These are phyloP conservation scores for Pestalotiopsis sp. DNA, from an alignment of 2,329 filamentous ascomycete species.

Conservation along the genomic window DNA sequence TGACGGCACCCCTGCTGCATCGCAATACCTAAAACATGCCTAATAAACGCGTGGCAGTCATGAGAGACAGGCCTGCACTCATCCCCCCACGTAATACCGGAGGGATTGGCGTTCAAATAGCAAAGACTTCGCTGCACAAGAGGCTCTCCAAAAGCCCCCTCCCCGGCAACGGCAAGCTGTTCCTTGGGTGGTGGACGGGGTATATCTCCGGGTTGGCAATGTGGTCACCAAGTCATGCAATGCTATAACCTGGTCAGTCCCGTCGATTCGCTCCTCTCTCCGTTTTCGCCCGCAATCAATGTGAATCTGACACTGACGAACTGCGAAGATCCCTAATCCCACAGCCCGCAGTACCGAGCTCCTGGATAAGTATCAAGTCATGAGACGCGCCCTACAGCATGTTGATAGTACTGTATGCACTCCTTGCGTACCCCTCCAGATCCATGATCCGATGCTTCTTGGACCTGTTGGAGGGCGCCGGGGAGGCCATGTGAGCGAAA, in stretches of 20 bases:
- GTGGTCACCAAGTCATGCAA: neutral
- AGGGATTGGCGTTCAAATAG: neutral
- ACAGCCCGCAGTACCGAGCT: slow-evolving; percentile 1
- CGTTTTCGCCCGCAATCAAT: slow-evolving; percentile 6
- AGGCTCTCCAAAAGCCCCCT: neutral
- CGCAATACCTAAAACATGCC: neutral
- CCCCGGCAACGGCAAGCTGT: neutral
- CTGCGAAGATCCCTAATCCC: neutral
- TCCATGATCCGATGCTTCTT: neutral
- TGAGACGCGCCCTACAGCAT: neutral
- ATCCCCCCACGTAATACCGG: neutral
- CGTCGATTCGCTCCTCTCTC: neutral
- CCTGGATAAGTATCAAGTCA: neutral
- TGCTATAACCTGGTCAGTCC: neutral
- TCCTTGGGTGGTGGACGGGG: neutral
- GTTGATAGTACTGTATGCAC: neutral
- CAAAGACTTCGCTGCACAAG: neutral
- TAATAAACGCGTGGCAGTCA: neutral
- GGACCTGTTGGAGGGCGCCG: neutral
- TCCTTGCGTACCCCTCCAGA: neutral
- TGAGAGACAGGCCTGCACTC: neutral
- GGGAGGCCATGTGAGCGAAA: neutral
- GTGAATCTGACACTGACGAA: slow-evolving; percentile 5
- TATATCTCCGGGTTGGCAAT: neutral
- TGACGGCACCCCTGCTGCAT: neutral